Evolutionary conservation across 2,329 filamentous ascomycete genomes (phyloP), one percentile per base, ranked within the genome.

Genomic region (Monosporascus ibericus): DNA sequence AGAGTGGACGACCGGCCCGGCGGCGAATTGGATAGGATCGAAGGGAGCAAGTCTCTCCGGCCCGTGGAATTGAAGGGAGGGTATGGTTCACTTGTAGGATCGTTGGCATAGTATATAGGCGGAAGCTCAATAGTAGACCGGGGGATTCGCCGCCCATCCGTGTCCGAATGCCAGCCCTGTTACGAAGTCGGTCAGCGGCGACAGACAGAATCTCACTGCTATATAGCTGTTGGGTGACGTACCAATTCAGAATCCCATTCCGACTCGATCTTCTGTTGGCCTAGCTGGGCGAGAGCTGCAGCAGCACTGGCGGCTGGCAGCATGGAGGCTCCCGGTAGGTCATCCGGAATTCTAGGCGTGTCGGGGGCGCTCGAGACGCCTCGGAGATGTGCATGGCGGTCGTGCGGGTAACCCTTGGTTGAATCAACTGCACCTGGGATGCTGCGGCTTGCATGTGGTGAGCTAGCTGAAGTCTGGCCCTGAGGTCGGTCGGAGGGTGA

Each of bases 1-100:
- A 96, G 78, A 1, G 91, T 96, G 1, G 91, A 92, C 15, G 91
- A 95, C 57, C 92, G 87, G 51, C 87, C 90, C 6, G 90, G 88
- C 1, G 91, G 92, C 9, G 92, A 95, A 55, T 86, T 86, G 49
- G 82, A 81, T 38, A 96, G 74, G 52, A 94, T 89, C 1, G 90
- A 95, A 1, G 91, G 90, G 6, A 96, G 79, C 48, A 94, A 77
- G 62, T 92, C 88, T 64, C 88, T 81, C 52, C 82, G 84, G 60
- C 83, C 80, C 57, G 74, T 57, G 27, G 77, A 73, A 56, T 84
- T 80, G 60, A 84, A 76, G 25, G 81, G 78, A 20, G 84, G 82
- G 54, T 86, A 86, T 1, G 87, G 84, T 62, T 90, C 87, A 71
- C 88, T 90, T 58, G 87, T 88, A 53, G 89, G 82, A 66, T 83